phyloP scores from a whole-genome alignment of 768 basidiomycete genomes.

The Lactarius tabidus region DNA sequence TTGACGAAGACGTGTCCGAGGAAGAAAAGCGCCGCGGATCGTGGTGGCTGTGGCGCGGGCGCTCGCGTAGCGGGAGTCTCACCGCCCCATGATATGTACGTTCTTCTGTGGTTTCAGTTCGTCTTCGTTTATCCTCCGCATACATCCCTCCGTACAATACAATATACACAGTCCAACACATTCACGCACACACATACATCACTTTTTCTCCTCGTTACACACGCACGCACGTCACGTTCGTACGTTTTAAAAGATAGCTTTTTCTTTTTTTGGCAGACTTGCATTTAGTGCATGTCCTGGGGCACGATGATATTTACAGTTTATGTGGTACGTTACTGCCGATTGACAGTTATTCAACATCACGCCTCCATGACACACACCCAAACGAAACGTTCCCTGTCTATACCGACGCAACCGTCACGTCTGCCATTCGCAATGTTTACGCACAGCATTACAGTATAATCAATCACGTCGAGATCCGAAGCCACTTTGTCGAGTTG shows the following conservation, averaged over 20 bases:
- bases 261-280: not conserved
- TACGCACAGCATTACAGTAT: not conserved
- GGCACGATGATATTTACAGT: not conserved
- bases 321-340: slow-evolving; percentile 10
- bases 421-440: not conserved
- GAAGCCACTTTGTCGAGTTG: not conserved
- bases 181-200: slow-evolving; percentile 4
- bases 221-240: not conserved
- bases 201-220: not conserved
- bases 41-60: slow-evolving; percentile 21
- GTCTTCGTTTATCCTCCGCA: not conserved
- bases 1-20: slow-evolving; percentile 33
- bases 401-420: not conserved
- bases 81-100: not conserved
- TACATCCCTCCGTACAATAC: not conserved
- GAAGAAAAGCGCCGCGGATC: slow-evolving; percentile 9
- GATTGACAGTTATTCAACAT: not conserved
- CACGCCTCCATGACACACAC: not conserved
- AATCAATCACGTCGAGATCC: not conserved
- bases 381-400: not conserved
- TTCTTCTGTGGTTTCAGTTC: not conserved
- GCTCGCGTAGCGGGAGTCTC: slow-evolving; percentile 17
- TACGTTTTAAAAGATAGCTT: slow-evolving; percentile 11
- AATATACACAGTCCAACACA: slow-evolving; percentile 3
- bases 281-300: not conserved